These are phyloP conservation scores for Ceratobasidium sp. DNA, from an alignment of 1,284 basidiomycete species.

Conservation along the genomic window DNA sequence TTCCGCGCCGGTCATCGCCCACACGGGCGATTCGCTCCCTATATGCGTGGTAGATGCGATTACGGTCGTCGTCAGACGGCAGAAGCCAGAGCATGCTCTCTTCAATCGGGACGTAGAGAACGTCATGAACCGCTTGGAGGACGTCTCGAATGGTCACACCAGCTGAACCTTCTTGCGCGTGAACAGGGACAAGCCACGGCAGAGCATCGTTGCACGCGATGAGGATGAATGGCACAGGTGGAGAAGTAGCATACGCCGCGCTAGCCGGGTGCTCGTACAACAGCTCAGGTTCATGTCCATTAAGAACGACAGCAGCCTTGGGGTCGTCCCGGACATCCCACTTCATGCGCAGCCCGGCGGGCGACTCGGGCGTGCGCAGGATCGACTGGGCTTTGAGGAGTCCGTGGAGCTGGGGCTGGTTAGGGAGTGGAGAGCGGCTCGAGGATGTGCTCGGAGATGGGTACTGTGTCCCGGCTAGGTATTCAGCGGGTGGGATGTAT, in stretches of 20 bases:
- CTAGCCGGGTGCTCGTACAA: conserved; percentile 10
- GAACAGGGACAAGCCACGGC: conserved; percentile 29
- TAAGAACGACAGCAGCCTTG: not conserved
- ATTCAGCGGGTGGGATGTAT: conserved; percentile 5
- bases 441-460: conserved; percentile 2
- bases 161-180: conserved; percentile 17
- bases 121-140: conserved; percentile 8
- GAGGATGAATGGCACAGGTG: conserved; percentile 27
- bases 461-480: not conserved
- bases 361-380: conserved; percentile 37
- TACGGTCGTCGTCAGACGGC: conserved; percentile 22
- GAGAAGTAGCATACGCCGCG: conserved; percentile 30
- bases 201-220: conserved; percentile 29
- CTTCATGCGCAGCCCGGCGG: conserved; percentile 12
- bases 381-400: conserved; percentile 31
- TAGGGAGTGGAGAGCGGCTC: not conserved
- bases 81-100: conserved; percentile 12
- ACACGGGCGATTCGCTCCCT: conserved; percentile 12
- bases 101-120: conserved; percentile 15
- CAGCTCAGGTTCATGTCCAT: conserved; percentile 20
- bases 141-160: conserved; percentile 33
- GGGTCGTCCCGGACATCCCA: conserved; percentile 34
- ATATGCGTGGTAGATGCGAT: conserved; percentile 17
- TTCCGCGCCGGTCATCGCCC: conserved; percentile 2
- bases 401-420: conserved; percentile 12